Evolutionary conservation across 2,329 filamentous ascomycete species (phyloP).

Genomic region (Cercospora nicotianae): DNA sequence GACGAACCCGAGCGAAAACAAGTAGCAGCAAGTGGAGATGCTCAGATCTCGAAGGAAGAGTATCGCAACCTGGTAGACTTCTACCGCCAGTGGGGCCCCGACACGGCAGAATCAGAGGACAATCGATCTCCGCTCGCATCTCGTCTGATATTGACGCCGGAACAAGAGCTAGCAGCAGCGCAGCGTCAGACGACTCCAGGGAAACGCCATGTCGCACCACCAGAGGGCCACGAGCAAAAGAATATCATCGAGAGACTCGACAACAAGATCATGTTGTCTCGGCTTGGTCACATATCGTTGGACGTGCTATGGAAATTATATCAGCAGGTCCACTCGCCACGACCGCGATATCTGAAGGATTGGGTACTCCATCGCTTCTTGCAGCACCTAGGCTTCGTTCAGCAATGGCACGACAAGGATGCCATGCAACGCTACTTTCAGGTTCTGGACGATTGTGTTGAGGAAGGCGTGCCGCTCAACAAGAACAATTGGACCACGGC

Average conservation of each 20-base stretch:
- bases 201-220: conserved; percentile 24
- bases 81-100: conserved; percentile 37
- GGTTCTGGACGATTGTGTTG: conserved; percentile 79
- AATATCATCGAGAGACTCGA: conserved; percentile 16
- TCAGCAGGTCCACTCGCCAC: conserved; percentile 53
- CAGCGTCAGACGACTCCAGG: conserved; percentile 9
- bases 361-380: conserved; percentile 63
- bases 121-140: conserved; percentile 31
- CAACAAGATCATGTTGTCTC: conserved; percentile 12
- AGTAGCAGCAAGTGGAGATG: conserved; percentile 11
- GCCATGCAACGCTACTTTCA: conserved; percentile 81
- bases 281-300: conserved; percentile 24
- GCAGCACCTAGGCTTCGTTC: conserved; percentile 65
- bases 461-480: conserved; percentile 67
- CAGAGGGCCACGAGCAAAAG: conserved; percentile 29
- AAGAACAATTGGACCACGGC: conserved; percentile 79
- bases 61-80: conserved; percentile 52
- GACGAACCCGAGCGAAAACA: background rate
- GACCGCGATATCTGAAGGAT: conserved; percentile 53
- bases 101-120: conserved; percentile 3
- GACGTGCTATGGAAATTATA: conserved; percentile 54
- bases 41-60: conserved; percentile 44
- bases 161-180: conserved; percentile 28
- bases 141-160: conserved; percentile 33
- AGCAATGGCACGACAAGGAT: conserved; percentile 51